phyloP scores from a whole-genome alignment of 345 rosid species.

The Eutrema yunnanense region DNA sequence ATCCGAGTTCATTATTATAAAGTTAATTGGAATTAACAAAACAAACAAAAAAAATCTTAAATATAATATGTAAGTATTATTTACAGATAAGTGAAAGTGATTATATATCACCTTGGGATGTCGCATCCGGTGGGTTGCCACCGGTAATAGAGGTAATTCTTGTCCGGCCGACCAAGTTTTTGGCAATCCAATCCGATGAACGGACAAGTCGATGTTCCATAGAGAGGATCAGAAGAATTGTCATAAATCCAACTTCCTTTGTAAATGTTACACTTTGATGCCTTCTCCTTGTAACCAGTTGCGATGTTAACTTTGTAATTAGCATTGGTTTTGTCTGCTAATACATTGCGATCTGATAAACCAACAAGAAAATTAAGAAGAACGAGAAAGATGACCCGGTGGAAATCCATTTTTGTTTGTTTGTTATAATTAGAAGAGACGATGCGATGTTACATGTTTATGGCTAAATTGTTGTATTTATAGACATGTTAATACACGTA shows the following conservation, averaged over 20 bases:
- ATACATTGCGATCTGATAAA: constrained; percentile 8
- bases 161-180: constrained; percentile 45
- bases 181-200: constrained; percentile 40
- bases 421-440: neutral
- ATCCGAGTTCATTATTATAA: neutral
- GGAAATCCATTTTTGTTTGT: neutral
- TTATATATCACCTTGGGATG: constrained; percentile 36
- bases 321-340: constrained; percentile 6
- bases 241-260: constrained; percentile 45
- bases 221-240: constrained; percentile 25
- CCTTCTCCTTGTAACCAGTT: neutral
- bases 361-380: constrained; percentile 14
- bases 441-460: neutral
- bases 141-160: constrained; percentile 32
- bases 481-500: neutral
- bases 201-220: constrained; percentile 37
- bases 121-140: constrained; percentile 46
- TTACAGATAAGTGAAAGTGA: neutral
- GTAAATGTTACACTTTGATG: constrained; percentile 32
- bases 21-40: neutral
- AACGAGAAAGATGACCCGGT: neutral
- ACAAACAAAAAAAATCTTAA: neutral
- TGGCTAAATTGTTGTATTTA: neutral
- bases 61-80: neutral
- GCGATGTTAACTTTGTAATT: neutral